Conservation (phyloP, 2,329 filamentous ascomycete species). For the Paraphaeosphaeria sporulosa region DNA sequence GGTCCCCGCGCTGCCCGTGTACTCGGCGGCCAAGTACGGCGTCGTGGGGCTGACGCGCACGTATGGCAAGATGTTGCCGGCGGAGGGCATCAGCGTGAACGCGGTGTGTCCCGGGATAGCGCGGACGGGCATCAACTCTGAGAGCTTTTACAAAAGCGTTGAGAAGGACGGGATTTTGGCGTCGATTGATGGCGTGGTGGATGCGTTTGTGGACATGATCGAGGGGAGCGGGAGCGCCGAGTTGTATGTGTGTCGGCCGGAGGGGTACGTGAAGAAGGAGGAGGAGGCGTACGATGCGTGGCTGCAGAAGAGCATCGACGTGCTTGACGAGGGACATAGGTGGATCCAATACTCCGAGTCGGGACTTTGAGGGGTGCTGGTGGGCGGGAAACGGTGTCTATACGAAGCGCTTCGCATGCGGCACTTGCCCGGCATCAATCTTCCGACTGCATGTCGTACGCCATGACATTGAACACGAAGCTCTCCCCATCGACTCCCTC, state of each 20-base stretch:
- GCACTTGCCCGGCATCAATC: no score
- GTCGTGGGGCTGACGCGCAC: slow-evolving; percentile 50
- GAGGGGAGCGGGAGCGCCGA: slow-evolving; percentile 47
- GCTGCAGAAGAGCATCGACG: slow-evolving; percentile 3
- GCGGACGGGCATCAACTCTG: slow-evolving; percentile 49
- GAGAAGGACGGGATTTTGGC: slow-evolving; percentile 47
- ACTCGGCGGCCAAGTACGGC: slow-evolving; percentile 54
- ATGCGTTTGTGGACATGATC: slow-evolving; percentile 51
- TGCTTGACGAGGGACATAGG: slow-evolving; percentile 10
- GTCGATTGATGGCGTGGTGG: slow-evolving; percentile 51
- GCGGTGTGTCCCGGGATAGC: slow-evolving; percentile 54
- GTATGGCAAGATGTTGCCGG: slow-evolving; percentile 51
- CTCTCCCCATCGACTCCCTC: slow-evolving; percentile 7
- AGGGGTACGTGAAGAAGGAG: slow-evolving; percentile 25
- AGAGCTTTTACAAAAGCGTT: slow-evolving; percentile 49
- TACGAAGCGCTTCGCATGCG: no score
- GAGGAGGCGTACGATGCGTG: slow-evolving; percentile 7
- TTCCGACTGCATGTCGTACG: no score
- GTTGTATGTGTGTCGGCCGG: slow-evolving; percentile 53
- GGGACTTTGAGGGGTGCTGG: background rate
- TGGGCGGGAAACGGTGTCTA: no score
- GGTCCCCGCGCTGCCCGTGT: slow-evolving; percentile 52
- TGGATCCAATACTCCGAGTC: slow-evolving; percentile 1
- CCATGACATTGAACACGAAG: slow-evolving; percentile 13
- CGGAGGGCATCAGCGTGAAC: slow-evolving; percentile 53